Conservation (phyloP, 2,329 filamentous ascomycete species). For the Trichoderma sp. region DNA sequence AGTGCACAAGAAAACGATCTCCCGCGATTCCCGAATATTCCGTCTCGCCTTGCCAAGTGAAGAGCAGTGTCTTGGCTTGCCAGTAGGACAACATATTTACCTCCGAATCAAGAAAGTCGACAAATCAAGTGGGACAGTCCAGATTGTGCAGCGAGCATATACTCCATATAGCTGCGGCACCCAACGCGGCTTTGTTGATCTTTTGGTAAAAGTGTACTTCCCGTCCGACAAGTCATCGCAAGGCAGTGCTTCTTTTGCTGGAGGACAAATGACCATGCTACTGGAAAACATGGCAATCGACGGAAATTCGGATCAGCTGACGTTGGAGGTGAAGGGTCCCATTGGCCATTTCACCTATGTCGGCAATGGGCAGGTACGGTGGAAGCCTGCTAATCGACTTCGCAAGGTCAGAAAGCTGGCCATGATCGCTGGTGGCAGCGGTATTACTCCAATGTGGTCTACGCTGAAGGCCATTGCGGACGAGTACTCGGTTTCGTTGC, state of each 20-base stretch:
- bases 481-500: neutral
- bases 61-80: neutral
- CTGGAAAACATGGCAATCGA: neutral
- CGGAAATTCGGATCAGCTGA: neutral
- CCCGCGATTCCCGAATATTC: constrained; percentile 15
- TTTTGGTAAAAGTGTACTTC: constrained; percentile 15
- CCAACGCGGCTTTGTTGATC: constrained; percentile 6
- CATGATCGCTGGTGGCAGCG: constrained; percentile 40
- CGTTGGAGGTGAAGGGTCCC: neutral
- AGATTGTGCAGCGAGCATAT: constrained; percentile 7
- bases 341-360: constrained; percentile 6
- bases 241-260: neutral
- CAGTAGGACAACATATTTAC: constrained; percentile 12
- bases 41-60: neutral
- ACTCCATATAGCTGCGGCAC: constrained; percentile 7
- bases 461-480: constrained; percentile 61
- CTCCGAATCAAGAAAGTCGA: neutral
- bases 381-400: neutral
- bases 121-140: constrained; percentile 50
- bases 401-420: neutral
- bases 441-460: constrained; percentile 88
- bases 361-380: neutral
- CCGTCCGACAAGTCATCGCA: neutral
- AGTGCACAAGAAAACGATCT: neutral
- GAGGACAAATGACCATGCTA: constrained; percentile 4